A percentile compares a stretch with the other conserved stretches of the same genome.
These are phyloP conservation scores for Vanrija sp. DNA, from an alignment of 1,284 basidiomycete species.

Conservation along the genomic window DNA sequence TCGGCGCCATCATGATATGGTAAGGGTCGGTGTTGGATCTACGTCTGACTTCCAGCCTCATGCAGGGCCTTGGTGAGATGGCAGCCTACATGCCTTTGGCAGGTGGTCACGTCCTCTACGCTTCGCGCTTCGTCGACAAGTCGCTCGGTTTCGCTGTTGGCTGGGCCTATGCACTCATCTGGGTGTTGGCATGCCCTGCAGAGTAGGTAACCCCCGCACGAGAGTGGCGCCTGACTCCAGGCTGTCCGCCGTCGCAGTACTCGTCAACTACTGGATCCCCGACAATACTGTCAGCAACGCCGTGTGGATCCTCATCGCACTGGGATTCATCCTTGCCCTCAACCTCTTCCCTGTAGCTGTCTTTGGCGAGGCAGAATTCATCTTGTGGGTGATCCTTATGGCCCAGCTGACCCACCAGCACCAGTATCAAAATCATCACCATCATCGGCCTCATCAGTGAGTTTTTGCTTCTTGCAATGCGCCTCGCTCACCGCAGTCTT, in stretches of 20 bases:
- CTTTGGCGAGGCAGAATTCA: slow-evolving; percentile 48
- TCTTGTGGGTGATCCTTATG: slow-evolving; percentile 55
- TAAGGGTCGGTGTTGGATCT: background rate
- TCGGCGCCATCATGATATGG: background rate
- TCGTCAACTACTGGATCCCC: slow-evolving; percentile 28
- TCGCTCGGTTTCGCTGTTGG: slow-evolving; percentile 34
- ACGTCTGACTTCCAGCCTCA: background rate
- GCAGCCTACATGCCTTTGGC: slow-evolving; percentile 30
- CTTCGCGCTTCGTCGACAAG: slow-evolving; percentile 34
- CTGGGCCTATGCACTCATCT: slow-evolving; percentile 3
- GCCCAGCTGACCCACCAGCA: too few relatives aligned
- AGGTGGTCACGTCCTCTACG: slow-evolving; percentile 43
- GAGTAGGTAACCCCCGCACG: background rate
- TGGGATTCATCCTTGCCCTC: slow-evolving; percentile 61
- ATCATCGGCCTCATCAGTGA: slow-evolving; percentile 54
- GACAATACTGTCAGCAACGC: slow-evolving; percentile 17
- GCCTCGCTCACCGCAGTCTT: slow-evolving; percentile 39
- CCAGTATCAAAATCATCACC: slow-evolving; percentile 67
- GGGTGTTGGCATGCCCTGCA: background rate
- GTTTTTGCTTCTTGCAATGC: too few relatives aligned
- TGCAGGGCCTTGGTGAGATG: slow-evolving; percentile 43
- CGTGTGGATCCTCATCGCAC: slow-evolving; percentile 47
- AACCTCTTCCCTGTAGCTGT: slow-evolving; percentile 8
- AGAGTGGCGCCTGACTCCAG: slow-evolving; percentile 1
- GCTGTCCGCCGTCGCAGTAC: slow-evolving; percentile 20